A percentile compares a stretch with the other conserved stretches of the same genome.
Evolutionary conservation across 257 asterid species (phyloP).

Genomic region (Forsythia viridissima): DNA sequence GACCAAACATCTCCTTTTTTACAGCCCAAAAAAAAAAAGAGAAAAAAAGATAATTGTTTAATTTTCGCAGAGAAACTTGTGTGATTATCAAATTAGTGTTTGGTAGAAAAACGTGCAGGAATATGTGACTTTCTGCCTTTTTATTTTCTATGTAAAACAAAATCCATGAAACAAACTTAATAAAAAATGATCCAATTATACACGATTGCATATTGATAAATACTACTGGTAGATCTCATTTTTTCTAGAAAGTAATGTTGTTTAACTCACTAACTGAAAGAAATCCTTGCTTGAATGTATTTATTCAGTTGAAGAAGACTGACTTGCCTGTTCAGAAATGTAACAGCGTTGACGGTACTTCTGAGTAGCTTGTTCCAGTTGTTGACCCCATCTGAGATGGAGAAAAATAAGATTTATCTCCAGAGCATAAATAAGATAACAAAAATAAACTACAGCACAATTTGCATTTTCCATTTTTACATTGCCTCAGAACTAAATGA

Average conservation of each 20-base stretch:
- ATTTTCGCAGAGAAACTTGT: too few species aligned
- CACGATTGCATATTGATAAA: not conserved
- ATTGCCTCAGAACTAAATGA: not conserved
- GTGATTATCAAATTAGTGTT: not conserved
- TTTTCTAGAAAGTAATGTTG: not conserved
- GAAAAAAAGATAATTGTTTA: too few species aligned
- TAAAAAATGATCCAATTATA: not conserved
- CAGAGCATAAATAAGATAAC: not conserved
- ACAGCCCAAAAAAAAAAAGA: too few species aligned
- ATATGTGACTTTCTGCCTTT: not conserved
- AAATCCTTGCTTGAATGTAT: not conserved
- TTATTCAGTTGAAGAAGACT: slow-evolving; percentile 9
- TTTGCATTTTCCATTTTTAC: not conserved
- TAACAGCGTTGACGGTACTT: slow-evolving; percentile 83
- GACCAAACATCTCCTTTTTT: too few species aligned
- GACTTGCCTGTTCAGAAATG: slow-evolving; percentile 83
- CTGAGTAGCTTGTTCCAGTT: slow-evolving; percentile 82
- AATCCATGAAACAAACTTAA: not conserved
- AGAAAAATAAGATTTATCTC: slow-evolving; percentile 1
- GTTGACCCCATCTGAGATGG: slow-evolving; percentile 85
- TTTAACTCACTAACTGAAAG: slow-evolving; percentile 9
- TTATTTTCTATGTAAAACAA: not conserved
- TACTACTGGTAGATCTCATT: not conserved
- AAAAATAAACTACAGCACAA: not conserved
- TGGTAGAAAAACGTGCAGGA: not conserved